Base-by-base conservation (phyloP, 805 yeast genomes). In the Kurtzmaniella fragi region DNA sequence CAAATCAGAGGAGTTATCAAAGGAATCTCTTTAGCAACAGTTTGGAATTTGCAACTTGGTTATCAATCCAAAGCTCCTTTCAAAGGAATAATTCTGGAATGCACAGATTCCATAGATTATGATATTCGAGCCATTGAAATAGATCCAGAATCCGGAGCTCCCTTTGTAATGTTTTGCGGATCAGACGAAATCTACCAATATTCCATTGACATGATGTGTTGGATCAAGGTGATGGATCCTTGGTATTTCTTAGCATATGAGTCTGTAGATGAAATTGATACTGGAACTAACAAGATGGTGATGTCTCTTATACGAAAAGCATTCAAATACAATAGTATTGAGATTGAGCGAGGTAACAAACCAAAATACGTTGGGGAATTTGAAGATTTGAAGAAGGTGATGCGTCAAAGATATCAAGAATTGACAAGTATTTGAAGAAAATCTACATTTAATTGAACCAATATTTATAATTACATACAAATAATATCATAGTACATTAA, bases 21-120 rank as follows among this genome's bases (percentile, higher is more conserved):
- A 26, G 71, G 70, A 1, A 62, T 77, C 1, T 73, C 84, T 2
- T 44, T 81, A 17, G 77, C 85, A 0, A 71, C 82, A 0, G 60
- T 79, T 2, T 48, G 80, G 40, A 77, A 77, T 50, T 43, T 43
- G 17, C 51, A 52, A 25, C 43, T 52, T 11, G 10, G 25, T 7
- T 17, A 13, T 9, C 3, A 17, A 7, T 20, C 31, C 9, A 48
- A 46, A 17, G 35, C 54, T 7, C 47, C 39, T 38, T 25, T 34
- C 3, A 43, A 70, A 20, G 75, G 71, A 12, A 34, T 75, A 1
- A 54, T 59, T 23, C 47, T 47, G 2, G 42, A 44, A 3, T 53
- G 56, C 16, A 80, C 80, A 0, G 37, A 62, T 8, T 73, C 80
- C 3, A 47, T 67, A 9, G 64, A 20, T 20, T 20, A 20, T 20